Percentiles rank a stretch among this genome's conserved stretches.
phyloP scores from a whole-genome alignment of 2,329 filamentous ascomycete genomes.

The Colletotrichum navitas region DNA sequence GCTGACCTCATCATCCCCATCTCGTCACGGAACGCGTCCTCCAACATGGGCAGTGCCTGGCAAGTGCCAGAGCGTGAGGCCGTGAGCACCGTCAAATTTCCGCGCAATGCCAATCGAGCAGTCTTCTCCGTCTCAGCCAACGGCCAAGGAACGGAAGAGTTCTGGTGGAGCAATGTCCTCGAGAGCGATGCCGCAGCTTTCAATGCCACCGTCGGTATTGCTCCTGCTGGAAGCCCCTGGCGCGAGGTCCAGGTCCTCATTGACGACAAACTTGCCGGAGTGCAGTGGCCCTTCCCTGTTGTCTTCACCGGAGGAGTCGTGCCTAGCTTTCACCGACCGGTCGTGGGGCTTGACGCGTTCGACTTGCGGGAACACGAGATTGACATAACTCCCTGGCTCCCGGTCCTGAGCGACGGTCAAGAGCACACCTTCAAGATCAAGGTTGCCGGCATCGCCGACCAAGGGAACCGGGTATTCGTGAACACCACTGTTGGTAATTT shows the following conservation, averaged over 20 bases:
- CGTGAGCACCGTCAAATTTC: conserved; percentile 70
- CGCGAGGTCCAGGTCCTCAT: conserved; percentile 83
- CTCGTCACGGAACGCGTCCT: conserved; percentile 64
- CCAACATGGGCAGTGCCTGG: conserved; percentile 74
- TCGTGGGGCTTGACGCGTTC: conserved; percentile 84
- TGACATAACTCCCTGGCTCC: conserved; percentile 83
- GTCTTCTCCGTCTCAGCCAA: conserved; percentile 82
- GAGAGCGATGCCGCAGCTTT: conserved; percentile 72
- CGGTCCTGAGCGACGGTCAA: conserved; percentile 74
- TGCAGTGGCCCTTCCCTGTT: conserved; percentile 84
- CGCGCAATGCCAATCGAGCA: conserved; percentile 75
- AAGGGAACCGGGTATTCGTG: conserved; percentile 60
- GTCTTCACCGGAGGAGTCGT: conserved; percentile 87
- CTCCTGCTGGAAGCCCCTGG: conserved; percentile 79
- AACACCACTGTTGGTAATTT: conserved; percentile 70
- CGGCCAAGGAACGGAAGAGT: conserved; percentile 82
- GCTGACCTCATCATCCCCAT: conserved; percentile 78
- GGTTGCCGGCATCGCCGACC: conserved; percentile 74
- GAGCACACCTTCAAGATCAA: conserved; percentile 76
- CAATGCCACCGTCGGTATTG: conserved; percentile 63
- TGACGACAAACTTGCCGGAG: conserved; percentile 78
- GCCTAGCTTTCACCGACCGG: conserved; percentile 80
- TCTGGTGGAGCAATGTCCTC: conserved; percentile 86
- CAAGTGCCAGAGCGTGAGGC: conserved; percentile 73
- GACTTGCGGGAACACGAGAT: conserved; percentile 85